phyloP scores from a whole-genome alignment of 768 basidiomycete genomes.

The Rhizopogon salebrosus region DNA sequence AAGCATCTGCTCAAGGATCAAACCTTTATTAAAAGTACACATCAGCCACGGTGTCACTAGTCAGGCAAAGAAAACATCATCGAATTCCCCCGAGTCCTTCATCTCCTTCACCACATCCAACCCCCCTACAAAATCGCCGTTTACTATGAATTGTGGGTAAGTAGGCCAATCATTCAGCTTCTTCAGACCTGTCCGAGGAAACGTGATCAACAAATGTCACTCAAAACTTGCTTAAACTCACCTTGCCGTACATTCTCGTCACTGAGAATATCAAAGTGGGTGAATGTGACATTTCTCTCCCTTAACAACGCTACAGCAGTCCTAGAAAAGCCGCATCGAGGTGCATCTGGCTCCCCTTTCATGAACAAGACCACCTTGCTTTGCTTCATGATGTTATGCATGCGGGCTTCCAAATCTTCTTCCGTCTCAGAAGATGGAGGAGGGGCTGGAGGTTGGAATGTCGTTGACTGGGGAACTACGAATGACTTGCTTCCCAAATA shows the following conservation, averaged over 20 bases:
- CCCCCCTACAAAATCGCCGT: slow-evolving; percentile 93
- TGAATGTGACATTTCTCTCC: slow-evolving; percentile 60
- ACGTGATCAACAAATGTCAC: not conserved
- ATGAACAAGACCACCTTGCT: slow-evolving; percentile 82
- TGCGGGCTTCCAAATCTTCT: slow-evolving; percentile 63
- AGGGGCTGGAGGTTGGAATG: slow-evolving; percentile 7
- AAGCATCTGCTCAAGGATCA: not conserved
- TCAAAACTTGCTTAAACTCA: slow-evolving; percentile 24
- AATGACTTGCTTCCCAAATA: slow-evolving; percentile 38
- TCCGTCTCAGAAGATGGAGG: slow-evolving; percentile 44
- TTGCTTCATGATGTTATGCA: slow-evolving; percentile 72
- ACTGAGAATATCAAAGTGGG: slow-evolving; percentile 76
- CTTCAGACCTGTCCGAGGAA: slow-evolving; percentile 48
- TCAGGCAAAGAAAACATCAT: slow-evolving; percentile 30
- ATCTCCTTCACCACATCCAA: slow-evolving; percentile 90
- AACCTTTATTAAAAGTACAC: not conserved
- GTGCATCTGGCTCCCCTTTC: slow-evolving; percentile 77
- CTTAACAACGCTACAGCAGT: slow-evolving; percentile 66
- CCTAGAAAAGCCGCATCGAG: slow-evolving; percentile 82
- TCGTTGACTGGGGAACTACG: slow-evolving; percentile 6
- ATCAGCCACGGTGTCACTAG: not conserved
- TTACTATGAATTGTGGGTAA: slow-evolving; percentile 79
- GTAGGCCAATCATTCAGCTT: slow-evolving; percentile 88
- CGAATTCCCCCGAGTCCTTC: slow-evolving; percentile 74
- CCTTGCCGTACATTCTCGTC: slow-evolving; percentile 83